Conservation (phyloP, 148 eudicot genomes). For the Chenopodium berlandieri region DNA sequence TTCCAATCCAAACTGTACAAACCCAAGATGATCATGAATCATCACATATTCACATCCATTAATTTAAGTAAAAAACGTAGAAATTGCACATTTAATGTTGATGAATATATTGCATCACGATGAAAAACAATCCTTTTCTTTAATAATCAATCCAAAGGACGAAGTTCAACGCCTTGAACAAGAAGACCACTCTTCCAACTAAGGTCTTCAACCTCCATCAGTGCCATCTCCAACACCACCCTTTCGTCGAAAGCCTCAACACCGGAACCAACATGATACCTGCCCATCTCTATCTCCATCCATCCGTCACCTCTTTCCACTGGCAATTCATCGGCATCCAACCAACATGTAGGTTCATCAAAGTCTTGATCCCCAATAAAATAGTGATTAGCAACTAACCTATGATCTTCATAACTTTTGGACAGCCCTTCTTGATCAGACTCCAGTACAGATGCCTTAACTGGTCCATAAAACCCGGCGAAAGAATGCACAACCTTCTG, state of each 20-base stretch:
- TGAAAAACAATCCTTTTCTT: no score
- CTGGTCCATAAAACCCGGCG: background rate
- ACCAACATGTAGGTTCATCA: background rate
- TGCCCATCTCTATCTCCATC: slow-evolving; percentile 27
- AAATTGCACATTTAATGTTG: no score
- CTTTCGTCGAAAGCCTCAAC: background rate
- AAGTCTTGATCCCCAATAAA: background rate
- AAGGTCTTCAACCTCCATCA: background rate
- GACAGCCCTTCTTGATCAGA: background rate
- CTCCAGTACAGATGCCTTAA: background rate
- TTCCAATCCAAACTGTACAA: no score
- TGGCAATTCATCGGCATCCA: background rate
- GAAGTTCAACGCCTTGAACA: slow-evolving; percentile 17
- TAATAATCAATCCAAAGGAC: no score
- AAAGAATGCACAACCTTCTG: background rate
- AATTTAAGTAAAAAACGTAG: no score
- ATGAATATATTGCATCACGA: no score
- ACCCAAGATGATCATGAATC: no score
- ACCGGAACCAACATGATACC: background rate
- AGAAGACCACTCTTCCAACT: background rate
- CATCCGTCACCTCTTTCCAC: slow-evolving; percentile 22
- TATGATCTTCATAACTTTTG: background rate
- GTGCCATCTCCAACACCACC: slow-evolving; percentile 1
- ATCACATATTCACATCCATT: no score
- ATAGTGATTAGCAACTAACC: background rate